phyloP scores from a whole-genome alignment of 768 basidiomycete species.

The Gyrodon lividus region DNA sequence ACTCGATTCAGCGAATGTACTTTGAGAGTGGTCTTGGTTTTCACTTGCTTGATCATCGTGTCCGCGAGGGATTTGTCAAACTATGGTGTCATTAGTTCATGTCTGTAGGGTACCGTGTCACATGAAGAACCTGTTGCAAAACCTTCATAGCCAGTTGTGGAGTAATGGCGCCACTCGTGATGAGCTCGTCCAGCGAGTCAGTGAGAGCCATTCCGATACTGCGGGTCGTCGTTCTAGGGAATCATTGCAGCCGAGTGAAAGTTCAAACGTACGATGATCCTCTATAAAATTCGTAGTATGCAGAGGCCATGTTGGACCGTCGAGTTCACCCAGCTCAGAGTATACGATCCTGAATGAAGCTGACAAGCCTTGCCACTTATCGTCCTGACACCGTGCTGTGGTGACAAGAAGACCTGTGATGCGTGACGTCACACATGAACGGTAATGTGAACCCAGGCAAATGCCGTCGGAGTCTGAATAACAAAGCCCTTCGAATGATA shows the following conservation, averaged over 20 bases:
- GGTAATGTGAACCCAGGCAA: too few relatives aligned
- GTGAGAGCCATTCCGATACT: constrained; percentile 98
- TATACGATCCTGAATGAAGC: constrained; percentile 7
- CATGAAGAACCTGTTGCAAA: constrained; percentile 79
- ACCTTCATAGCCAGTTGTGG: constrained; percentile 99
- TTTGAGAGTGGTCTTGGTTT: constrained; percentile 92
- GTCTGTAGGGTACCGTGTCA: constrained; percentile 10
- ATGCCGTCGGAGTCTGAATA: too few relatives aligned
- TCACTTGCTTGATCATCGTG: constrained; percentile 89
- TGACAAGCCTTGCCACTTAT: not conserved
- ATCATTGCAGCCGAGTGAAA: not conserved
- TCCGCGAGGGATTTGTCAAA: constrained; percentile 96
- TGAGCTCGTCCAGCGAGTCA: constrained; percentile 97
- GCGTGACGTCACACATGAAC: constrained; percentile 26
- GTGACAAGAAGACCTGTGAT: constrained; percentile 15
- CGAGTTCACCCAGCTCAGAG: constrained; percentile 6
- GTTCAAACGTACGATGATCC: constrained; percentile 74
- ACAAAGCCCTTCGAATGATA: too few relatives aligned
- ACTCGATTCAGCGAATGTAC: constrained; percentile 38
- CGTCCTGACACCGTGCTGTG: too few relatives aligned
- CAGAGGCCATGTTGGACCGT: constrained; percentile 59
- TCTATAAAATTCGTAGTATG: constrained; percentile 92
- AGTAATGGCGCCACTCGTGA: constrained; percentile 94
- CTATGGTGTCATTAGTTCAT: constrained; percentile 41
- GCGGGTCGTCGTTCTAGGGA: constrained; percentile 5